A percentile compares a stretch with the other conserved stretches of the same genome.
Conservation (phyloP, 202 grass and related monocot species). For the Miscanthus sacchariflorus region DNA sequence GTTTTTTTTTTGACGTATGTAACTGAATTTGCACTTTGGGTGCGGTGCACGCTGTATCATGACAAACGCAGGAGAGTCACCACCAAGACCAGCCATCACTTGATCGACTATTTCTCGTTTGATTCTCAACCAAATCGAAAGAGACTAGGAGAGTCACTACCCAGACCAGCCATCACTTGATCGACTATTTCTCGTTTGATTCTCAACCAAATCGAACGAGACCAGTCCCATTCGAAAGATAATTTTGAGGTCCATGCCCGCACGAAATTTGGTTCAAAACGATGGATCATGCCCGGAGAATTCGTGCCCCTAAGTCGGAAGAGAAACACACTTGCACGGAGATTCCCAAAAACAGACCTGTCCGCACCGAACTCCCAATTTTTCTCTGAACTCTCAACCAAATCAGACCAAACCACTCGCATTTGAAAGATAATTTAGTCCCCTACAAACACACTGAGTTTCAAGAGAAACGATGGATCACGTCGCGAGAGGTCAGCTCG, state of each 20-base stretch:
- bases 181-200: not conserved
- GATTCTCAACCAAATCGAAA: slow-evolving; percentile 5
- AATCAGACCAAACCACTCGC: not conserved
- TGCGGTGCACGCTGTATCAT: not conserved
- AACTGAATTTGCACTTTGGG: not conserved
- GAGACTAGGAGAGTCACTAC: not conserved
- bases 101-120: not conserved
- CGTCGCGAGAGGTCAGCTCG: not conserved
- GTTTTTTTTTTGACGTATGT: not conserved
- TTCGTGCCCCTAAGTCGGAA: not conserved
- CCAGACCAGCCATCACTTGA: not conserved
- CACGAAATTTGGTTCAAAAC: accelerated
- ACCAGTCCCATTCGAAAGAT: not conserved
- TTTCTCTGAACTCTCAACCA: slow-evolving; percentile 12
- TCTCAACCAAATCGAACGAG: slow-evolving; percentile 3
- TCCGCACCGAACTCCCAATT: not conserved
- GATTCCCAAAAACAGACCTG: not conserved
- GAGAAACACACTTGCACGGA: slow-evolving; percentile 48
- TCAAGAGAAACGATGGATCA: accelerated
- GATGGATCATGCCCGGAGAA: accelerated
- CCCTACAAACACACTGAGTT: accelerated
- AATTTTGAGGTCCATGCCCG: accelerated
- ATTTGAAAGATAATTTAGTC: not conserved
- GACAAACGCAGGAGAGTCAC: slow-evolving; percentile 11
- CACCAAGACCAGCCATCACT: not conserved